phyloP scores from a whole-genome alignment of 495 filamentous ascomycete genomes.

The Daldinia decipiens region DNA sequence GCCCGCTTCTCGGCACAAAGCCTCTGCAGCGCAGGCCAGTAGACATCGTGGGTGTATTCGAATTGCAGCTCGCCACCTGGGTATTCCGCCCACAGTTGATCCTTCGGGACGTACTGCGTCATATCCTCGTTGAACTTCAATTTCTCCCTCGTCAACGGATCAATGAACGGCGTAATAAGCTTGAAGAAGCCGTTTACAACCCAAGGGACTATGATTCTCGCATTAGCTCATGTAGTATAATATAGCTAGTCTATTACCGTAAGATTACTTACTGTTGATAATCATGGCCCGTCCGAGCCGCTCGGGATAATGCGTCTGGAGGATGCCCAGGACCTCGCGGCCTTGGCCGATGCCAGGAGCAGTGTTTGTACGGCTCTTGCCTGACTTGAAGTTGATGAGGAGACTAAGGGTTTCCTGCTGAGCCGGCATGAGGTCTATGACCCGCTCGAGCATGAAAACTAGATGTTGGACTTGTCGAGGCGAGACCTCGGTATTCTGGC shows the following conservation, averaged over 20 bases:
- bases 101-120: constrained; percentile 75
- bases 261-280: constrained; percentile 73
- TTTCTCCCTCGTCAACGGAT: constrained; percentile 89
- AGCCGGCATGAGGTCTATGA: constrained; percentile 85
- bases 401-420: constrained; percentile 86
- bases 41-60: constrained; percentile 83
- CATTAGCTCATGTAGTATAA: constrained; percentile 19
- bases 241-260: not conserved
- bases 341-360: constrained; percentile 79
- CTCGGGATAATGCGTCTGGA: constrained; percentile 96
- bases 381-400: constrained; percentile 82
- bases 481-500: constrained; percentile 90
- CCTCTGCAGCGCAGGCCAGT: constrained; percentile 86
- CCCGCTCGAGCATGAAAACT: constrained; percentile 92
- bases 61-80: constrained; percentile 75
- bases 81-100: constrained; percentile 78
- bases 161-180: constrained; percentile 93
- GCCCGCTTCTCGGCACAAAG: constrained; percentile 70
- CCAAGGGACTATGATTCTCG: constrained; percentile 74
- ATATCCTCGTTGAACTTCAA: constrained; percentile 94
- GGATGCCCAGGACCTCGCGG: constrained; percentile 80
- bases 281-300: constrained; percentile 88
- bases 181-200: constrained; percentile 92
- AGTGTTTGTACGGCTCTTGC: constrained; percentile 76
- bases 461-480: constrained; percentile 94